Conservation (phyloP, 23 red algal genomes). For the Cyanidiococcus yangmingshanensis region DNA sequence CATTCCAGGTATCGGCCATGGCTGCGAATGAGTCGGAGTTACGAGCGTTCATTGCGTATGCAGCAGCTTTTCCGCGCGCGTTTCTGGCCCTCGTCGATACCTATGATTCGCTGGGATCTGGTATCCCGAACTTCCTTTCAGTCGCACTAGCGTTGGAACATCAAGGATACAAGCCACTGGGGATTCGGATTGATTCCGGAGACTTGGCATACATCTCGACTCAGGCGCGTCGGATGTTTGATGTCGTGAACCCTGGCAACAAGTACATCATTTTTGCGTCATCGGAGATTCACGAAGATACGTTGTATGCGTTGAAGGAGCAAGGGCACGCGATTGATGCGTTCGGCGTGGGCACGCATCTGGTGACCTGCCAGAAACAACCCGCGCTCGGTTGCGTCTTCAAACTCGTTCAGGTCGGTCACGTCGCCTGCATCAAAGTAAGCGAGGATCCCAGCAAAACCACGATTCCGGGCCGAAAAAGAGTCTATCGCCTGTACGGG, state of each 20-base stretch:
- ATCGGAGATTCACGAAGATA: conserved; percentile 52
- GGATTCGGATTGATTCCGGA: conserved; percentile 75
- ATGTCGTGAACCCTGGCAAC: conserved; percentile 23
- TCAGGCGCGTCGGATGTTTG: conserved; percentile 24
- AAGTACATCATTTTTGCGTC: conserved; percentile 45
- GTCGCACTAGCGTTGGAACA: conserved; percentile 50
- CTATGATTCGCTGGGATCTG: conserved; percentile 49
- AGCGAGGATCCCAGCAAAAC: conserved; percentile 44
- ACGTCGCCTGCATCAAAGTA: conserved; percentile 42
- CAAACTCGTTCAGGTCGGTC: conserved; percentile 37
- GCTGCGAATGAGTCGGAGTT: conserved; percentile 48
- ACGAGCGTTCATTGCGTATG: conserved; percentile 63
- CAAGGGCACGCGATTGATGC: conserved; percentile 37
- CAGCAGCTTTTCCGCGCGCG: conserved; percentile 37
- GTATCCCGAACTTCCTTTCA: conserved; percentile 67
- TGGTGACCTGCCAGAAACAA: conserved; percentile 67
- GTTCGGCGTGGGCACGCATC: conserved; percentile 70
- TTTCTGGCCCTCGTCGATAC: conserved; percentile 82
- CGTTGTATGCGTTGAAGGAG: conserved; percentile 29
- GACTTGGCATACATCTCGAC: conserved; percentile 45
- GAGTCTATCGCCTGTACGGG: conserved; percentile 36
- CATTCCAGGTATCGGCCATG: conserved; percentile 9
- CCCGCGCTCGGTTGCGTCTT: conserved; percentile 71
- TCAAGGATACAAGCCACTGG: conserved; percentile 28
- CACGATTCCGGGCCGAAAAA: conserved; percentile 47